phyloP scores from a whole-genome alignment of 2,329 filamentous ascomycete genomes.

The Nothophoma quercina region DNA sequence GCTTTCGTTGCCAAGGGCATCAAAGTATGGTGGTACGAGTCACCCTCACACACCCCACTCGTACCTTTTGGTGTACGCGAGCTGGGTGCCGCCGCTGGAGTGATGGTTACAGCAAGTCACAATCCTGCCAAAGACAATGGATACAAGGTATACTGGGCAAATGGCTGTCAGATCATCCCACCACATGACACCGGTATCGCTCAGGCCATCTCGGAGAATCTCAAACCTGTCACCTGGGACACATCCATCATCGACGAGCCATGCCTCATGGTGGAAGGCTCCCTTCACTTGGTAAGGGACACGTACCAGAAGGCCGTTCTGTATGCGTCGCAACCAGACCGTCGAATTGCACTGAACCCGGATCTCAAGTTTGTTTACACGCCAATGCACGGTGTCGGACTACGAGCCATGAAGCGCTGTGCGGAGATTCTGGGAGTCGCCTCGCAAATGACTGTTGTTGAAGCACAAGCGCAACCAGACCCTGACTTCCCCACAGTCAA shows the following conservation, averaged over 20 bases:
- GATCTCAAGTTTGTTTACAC: conserved; percentile 61
- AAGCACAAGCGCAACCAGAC: conserved; percentile 64
- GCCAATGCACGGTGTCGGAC: conserved; percentile 64
- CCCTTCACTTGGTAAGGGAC: conserved; percentile 52
- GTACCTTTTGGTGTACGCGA: conserved; percentile 67
- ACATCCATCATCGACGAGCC: conserved; percentile 52
- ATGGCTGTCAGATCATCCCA: conserved; percentile 71
- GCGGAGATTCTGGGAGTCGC: conserved; percentile 49
- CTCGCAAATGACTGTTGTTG: conserved; percentile 58
- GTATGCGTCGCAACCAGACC: conserved; percentile 47
- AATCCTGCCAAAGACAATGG: conserved; percentile 71
- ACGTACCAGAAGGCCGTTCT: conserved; percentile 56
- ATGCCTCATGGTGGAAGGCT: conserved; percentile 51
- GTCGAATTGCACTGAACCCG: conserved; percentile 29
- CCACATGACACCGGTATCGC: conserved; percentile 68
- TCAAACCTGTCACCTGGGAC: conserved; percentile 61
- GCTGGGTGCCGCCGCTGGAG: conserved; percentile 63
- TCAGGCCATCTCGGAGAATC: conserved; percentile 62
- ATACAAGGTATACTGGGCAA: conserved; percentile 72
- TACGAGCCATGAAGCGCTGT: conserved; percentile 56
- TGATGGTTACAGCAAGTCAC: conserved; percentile 73
- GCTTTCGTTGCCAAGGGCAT: conserved; percentile 66
- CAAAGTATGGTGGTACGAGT: conserved; percentile 66
- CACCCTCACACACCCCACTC: conserved; percentile 65
- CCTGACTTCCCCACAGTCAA: conserved; percentile 70